phyloP scores from a whole-genome alignment of 345 rosid genomes.

The Salix purpurea region DNA sequence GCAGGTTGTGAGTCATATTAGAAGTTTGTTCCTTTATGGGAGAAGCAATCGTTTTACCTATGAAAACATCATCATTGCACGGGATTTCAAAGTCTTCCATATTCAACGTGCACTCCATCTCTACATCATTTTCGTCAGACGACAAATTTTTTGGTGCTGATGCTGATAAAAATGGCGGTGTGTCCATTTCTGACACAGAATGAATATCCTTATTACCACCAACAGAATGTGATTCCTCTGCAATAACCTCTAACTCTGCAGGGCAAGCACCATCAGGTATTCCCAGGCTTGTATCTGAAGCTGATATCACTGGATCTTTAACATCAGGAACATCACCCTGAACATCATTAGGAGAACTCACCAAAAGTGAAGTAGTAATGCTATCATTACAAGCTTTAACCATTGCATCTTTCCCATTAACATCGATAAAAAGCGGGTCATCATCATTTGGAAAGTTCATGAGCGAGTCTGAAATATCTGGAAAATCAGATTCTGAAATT shows the following conservation, averaged over 20 bases:
- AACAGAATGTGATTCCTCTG: slow-evolving; percentile 22
- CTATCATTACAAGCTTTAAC: slow-evolving; percentile 26
- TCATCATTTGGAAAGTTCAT: slow-evolving; percentile 28
- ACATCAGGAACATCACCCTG: slow-evolving; percentile 2
- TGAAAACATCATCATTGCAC: slow-evolving; percentile 10
- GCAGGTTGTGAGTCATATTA: slow-evolving; percentile 6
- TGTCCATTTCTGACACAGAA: slow-evolving; percentile 27
- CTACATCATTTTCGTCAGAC: slow-evolving; percentile 1
- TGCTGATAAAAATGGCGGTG: slow-evolving; percentile 20
- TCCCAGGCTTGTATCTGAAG: slow-evolving; percentile 15
- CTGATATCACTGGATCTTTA: slow-evolving; percentile 17
- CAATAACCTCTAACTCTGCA: slow-evolving; percentile 25
- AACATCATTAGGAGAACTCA: slow-evolving; percentile 23
- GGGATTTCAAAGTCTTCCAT: slow-evolving; percentile 25
- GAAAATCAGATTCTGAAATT: slow-evolving; percentile 31
- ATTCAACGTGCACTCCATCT: slow-evolving; percentile 18
- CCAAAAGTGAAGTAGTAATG: slow-evolving; percentile 14
- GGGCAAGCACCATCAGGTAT: slow-evolving; percentile 16
- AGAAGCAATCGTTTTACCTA: slow-evolving; percentile 13
- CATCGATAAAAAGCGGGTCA: slow-evolving; percentile 12
- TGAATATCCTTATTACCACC: slow-evolving; percentile 27
- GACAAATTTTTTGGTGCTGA: slow-evolving; percentile 4
- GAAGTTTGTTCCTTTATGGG: slow-evolving; percentile 3
- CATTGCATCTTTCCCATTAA: slow-evolving; percentile 18
- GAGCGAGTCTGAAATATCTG: slow-evolving; percentile 36